phyloP scores from a whole-genome alignment of 83 land plant genomes.

The Larix sibirica region DNA sequence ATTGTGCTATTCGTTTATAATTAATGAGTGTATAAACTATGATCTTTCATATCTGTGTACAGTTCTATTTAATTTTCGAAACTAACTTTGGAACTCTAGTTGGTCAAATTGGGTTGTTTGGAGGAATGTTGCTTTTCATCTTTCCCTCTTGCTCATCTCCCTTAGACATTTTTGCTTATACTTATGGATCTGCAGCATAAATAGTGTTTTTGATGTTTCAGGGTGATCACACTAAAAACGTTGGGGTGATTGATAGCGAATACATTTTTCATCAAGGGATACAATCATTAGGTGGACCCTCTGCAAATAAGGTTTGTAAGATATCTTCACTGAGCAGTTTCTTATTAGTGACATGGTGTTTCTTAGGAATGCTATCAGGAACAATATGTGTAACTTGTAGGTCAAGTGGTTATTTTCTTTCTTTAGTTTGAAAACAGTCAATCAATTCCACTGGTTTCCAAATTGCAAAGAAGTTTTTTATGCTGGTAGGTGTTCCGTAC shows the following conservation, averaged over 20 bases:
- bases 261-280: constrained; percentile 66
- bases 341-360: too few species aligned
- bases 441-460: too few species aligned
- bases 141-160: not conserved
- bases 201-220: constrained; percentile 17
- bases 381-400: too few species aligned
- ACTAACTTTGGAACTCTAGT: not conserved
- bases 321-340: not conserved
- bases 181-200: not conserved
- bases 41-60: not conserved
- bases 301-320: constrained; percentile 12
- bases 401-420: too few species aligned
- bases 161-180: too few species aligned
- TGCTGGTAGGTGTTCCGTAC: too few species aligned
- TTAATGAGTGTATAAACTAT: not conserved
- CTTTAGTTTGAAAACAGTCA: too few species aligned
- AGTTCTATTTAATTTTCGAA: not conserved
- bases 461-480: too few species aligned
- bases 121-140: not conserved
- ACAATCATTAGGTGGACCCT: constrained; percentile 61
- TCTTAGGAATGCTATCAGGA: too few species aligned
- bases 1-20: not conserved
- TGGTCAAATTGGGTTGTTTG: not conserved
- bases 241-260: constrained; percentile 75
- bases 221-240: constrained; percentile 67